Percentiles rank a stretch among this genome's conserved stretches.
These are phyloP conservation scores for Allomyces javanicus DNA, from an alignment of 192 early-diverging fungal species.

Conservation along the genomic window DNA sequence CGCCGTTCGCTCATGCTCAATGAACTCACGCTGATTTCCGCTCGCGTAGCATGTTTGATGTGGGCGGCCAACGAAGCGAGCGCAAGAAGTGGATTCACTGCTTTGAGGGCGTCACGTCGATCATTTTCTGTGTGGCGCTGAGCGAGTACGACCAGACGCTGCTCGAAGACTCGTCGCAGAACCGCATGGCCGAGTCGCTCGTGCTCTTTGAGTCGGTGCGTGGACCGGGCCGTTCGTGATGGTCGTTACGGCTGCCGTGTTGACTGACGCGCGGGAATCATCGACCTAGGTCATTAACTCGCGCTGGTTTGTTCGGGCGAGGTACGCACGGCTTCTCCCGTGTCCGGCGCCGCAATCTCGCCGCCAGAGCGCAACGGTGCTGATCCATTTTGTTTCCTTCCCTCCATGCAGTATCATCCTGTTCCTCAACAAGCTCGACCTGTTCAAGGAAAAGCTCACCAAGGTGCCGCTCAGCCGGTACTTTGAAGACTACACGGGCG, in stretches of 20 bases:
- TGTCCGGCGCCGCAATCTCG: too few relatives aligned
- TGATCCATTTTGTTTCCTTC: not conserved
- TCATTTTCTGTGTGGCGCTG: slow-evolving; percentile 83
- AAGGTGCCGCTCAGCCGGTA: slow-evolving; percentile 55
- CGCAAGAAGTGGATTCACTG: slow-evolving; percentile 75
- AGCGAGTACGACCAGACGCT: slow-evolving; percentile 87
- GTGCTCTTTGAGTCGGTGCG: slow-evolving; percentile 2
- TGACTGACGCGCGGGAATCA: too few relatives aligned
- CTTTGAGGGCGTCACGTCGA: slow-evolving; percentile 69
- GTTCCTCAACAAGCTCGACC: slow-evolving; percentile 85
- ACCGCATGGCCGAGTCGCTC: not conserved
- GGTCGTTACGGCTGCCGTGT: too few relatives aligned
- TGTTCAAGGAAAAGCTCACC: slow-evolving; percentile 63
- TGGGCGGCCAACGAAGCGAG: slow-evolving; percentile 67
- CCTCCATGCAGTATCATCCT: slow-evolving; percentile 58
- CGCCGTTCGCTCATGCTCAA: not conserved
- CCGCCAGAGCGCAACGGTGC: too few relatives aligned
- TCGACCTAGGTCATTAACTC: slow-evolving; percentile 61
- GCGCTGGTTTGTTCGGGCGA: slow-evolving; percentile 61
- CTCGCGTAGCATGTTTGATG: slow-evolving; percentile 55
- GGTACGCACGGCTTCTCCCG: too few relatives aligned
- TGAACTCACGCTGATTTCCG: not conserved
- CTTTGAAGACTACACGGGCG: slow-evolving; percentile 58
- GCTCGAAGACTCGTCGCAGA: slow-evolving; percentile 55
- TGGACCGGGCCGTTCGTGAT: too few relatives aligned